phyloP scores from a whole-genome alignment of 495 filamentous ascomycete species.

The Penicillium herquei region DNA sequence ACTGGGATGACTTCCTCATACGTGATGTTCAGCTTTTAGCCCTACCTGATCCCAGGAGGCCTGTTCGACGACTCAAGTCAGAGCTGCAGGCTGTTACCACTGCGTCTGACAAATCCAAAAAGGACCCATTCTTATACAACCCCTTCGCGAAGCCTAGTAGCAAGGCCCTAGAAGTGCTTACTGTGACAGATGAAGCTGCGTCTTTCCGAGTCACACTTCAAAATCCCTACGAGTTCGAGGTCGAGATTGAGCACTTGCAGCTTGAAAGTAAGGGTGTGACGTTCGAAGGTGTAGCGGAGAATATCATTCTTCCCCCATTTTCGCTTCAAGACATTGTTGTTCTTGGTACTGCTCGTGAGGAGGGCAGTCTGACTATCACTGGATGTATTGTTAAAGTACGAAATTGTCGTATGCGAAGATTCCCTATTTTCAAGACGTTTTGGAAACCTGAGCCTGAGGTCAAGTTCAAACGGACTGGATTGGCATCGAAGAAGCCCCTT shows the following conservation, averaged over 20 bases:
- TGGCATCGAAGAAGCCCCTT: conserved; percentile 56
- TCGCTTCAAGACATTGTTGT: conserved; percentile 76
- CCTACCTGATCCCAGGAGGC: conserved; percentile 49
- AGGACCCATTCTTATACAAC: conserved; percentile 90
- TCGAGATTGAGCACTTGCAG: conserved; percentile 81
- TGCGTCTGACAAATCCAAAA: conserved; percentile 49
- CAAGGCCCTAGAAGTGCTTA: conserved; percentile 57
- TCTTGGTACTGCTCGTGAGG: conserved; percentile 59
- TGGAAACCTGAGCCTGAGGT: conserved; percentile 69
- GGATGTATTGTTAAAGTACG: conserved; percentile 78
- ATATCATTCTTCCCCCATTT: conserved; percentile 71
- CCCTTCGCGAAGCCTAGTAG: conserved; percentile 73
- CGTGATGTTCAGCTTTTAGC: conserved; percentile 71
- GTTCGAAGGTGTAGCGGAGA: conserved; percentile 64
- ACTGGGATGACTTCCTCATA: conserved; percentile 95
- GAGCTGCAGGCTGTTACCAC: conserved; percentile 64
- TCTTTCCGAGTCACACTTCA: conserved; percentile 80
- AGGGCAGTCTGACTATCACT: conserved; percentile 68
- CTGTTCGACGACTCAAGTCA: conserved; percentile 68
- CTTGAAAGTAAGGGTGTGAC: conserved; percentile 68
- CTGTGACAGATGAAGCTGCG: conserved; percentile 74
- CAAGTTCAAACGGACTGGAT: conserved; percentile 73
- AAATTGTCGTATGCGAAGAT: conserved; percentile 76
- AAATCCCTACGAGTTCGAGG: conserved; percentile 89
- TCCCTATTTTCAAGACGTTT: conserved; percentile 74